Conservation (phyloP, 2,329 filamentous ascomycete species). For the Ophiostoma pallidulum region DNA sequence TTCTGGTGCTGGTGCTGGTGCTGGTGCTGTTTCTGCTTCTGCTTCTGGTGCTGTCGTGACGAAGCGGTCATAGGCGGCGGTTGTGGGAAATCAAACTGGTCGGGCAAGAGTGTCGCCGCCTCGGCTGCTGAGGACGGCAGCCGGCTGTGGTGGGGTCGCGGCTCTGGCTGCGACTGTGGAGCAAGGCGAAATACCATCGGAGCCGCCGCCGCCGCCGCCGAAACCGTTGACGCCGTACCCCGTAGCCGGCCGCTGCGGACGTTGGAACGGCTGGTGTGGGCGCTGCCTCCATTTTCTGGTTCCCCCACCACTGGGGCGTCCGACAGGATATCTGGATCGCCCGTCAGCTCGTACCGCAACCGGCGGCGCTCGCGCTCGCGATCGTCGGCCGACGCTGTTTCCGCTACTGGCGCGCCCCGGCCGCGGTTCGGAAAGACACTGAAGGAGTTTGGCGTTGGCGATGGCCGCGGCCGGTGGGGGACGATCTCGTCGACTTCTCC, state of each 20-base stretch:
- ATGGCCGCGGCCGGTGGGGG: slow-evolving; percentile 6
- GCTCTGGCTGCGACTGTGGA: background rate
- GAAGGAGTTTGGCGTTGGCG: slow-evolving; percentile 17
- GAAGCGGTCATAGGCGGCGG: background rate
- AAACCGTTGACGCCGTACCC: background rate
- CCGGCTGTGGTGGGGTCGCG: background rate
- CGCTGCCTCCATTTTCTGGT: too few species aligned
- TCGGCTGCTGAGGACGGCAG: too few species aligned
- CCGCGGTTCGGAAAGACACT: slow-evolving; percentile 21
- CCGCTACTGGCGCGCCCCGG: slow-evolving; percentile 13
- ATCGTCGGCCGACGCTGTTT: background rate
- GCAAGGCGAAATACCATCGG: slow-evolving; percentile 2
- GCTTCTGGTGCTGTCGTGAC: background rate
- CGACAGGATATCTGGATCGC: slow-evolving; percentile 13
- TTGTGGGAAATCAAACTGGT: background rate
- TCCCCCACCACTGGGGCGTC: background rate
- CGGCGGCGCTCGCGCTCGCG: slow-evolving; percentile 10
- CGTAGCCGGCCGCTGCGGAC: too few species aligned
- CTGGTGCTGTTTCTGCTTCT: background rate
- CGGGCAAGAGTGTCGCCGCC: background rate
- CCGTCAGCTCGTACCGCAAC: slow-evolving; percentile 14
- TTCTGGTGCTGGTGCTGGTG: background rate
- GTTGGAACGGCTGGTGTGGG: too few species aligned
- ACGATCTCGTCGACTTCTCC: slow-evolving; percentile 20
- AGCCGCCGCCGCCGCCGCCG: background rate